Evolutionary conservation across 108 stramenopile species (phyloP), one percentile per base, ranked within the genome.

Genomic region (Cyclotella atomus): DNA sequence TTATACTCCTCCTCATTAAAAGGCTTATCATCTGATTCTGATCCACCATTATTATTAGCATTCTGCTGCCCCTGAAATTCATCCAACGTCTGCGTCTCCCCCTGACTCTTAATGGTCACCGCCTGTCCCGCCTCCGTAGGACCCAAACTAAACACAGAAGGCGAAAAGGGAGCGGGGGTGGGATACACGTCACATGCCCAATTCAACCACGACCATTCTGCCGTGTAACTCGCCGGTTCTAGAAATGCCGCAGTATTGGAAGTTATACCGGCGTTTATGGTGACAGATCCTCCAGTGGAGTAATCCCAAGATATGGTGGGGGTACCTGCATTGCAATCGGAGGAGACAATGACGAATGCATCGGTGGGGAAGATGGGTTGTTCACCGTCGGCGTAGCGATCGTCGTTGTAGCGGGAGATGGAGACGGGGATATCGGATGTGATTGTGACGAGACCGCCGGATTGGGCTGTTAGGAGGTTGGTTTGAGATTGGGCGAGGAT

Each of bases 361-460:
- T 70, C 76, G 59, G 35, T 41, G 19, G 34, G 28, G 6, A 32
- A 59, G 16, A 77, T 34, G 14, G 68, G 68, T 41, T 70, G 76
- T 56, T 47, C 57, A 0, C 57, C 76, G 30, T 56, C 44, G 27
- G 21, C 35, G 59, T 50, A 76, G 16, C 23, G 14, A n/a, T 70
- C 57, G 46, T 77, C 76, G 33, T 32, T 47, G 47, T 77, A 77
- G 1, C 70, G 68, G 1, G 50, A 56, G 19, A 77, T 71, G n/a
- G 68, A 56, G 7, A 77, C 59, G 12, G 76, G 76, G 19, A 77
- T 56, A 35, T 77, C 68, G 68, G 47, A 50, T 16, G 59, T 71
- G 35, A 71, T 34, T 2, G 70, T n/a, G 52, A 68, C n/a, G 52
- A 54, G 28, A 7, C 66, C 66, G 33, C 66, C 66, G 34, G 21